These are phyloP conservation scores for Exsudoporus frostii DNA, from an alignment of 768 basidiomycete species.

Conservation along the genomic window DNA sequence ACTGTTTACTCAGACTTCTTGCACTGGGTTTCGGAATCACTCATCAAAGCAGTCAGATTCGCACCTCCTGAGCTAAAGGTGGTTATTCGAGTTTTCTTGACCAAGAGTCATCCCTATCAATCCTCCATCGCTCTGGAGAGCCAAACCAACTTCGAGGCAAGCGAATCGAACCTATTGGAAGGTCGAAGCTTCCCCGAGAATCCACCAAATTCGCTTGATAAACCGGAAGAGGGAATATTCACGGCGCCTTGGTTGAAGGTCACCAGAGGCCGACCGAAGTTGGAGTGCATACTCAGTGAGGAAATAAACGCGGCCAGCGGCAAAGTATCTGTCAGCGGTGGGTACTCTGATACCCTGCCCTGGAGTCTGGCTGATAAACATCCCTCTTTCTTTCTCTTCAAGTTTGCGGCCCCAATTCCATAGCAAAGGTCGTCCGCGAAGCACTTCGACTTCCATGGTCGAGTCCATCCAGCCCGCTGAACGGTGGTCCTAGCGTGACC, in stretches of 20 bases:
- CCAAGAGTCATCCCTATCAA: background rate
- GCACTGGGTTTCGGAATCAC: constrained; percentile 10
- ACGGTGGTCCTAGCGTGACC: constrained; percentile 33
- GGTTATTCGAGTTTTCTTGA: constrained; percentile 18
- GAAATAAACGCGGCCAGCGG: constrained; percentile 35
- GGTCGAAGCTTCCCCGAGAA: background rate
- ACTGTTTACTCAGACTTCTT: constrained; percentile 8
- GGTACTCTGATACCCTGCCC: constrained; percentile 4
- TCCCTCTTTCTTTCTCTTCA: too few species aligned
- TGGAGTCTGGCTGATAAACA: background rate
- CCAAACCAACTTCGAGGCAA: constrained; percentile 2
- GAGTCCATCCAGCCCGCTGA: constrained; percentile 22
- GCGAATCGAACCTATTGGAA: background rate
- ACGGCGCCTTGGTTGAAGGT: constrained; percentile 22
- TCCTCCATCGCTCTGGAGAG: background rate
- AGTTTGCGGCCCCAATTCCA: constrained; percentile 39
- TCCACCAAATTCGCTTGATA: background rate
- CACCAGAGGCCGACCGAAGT: constrained; percentile 39
- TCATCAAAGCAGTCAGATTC: constrained; percentile 13
- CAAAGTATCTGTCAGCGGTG: constrained; percentile 43
- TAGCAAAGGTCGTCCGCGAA: constrained; percentile 34
- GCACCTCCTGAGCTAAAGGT: constrained; percentile 14
- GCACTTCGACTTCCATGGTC: constrained; percentile 36
- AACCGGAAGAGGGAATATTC: background rate
- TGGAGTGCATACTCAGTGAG: constrained; percentile 32